These are phyloP conservation scores for Vitis hybrid DNA, from an alignment of 177 flowering plant genomes.

Conservation along the genomic window DNA sequence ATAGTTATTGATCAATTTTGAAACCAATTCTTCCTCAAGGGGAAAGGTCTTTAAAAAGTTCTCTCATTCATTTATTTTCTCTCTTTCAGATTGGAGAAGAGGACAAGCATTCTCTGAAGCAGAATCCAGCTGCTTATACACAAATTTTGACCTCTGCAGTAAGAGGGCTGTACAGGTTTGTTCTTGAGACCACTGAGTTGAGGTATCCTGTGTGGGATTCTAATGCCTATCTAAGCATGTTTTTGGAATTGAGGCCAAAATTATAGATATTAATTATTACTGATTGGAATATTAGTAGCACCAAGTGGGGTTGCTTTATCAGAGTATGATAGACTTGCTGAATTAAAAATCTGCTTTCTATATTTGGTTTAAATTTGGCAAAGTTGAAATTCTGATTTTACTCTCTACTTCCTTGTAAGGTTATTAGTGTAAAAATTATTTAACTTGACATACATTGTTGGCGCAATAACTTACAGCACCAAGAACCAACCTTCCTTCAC, in stretches of 20 bases:
- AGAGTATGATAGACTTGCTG: conserved; percentile 1
- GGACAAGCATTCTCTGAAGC: conserved; percentile 38
- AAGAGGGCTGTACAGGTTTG: conserved; percentile 85
- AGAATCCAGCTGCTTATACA: conserved; percentile 64
- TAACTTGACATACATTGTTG: too few relatives aligned
- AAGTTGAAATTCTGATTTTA: too few relatives aligned
- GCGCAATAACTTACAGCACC: too few relatives aligned
- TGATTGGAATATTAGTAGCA: conserved; percentile 1
- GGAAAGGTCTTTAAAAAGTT: too few relatives aligned
- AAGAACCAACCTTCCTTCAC: too few relatives aligned
- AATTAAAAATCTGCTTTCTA: conserved; percentile 2
- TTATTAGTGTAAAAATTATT: too few relatives aligned
- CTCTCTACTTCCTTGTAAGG: too few relatives aligned
- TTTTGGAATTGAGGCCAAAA: neutral
- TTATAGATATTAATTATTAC: neutral
- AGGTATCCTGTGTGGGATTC: neutral
- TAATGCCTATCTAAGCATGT: neutral
- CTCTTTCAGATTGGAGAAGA: conserved; percentile 61
- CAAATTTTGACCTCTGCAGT: conserved; percentile 56
- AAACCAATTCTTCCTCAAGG: neutral
- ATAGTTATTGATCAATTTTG: neutral
- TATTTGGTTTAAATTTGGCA: too few relatives aligned
- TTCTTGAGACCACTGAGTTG: conserved; percentile 1
- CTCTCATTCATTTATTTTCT: neutral
- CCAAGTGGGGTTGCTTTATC: neutral